phyloP scores from a whole-genome alignment of 139 green algal genomes.

The Pseudopediastrum boryanum region DNA sequence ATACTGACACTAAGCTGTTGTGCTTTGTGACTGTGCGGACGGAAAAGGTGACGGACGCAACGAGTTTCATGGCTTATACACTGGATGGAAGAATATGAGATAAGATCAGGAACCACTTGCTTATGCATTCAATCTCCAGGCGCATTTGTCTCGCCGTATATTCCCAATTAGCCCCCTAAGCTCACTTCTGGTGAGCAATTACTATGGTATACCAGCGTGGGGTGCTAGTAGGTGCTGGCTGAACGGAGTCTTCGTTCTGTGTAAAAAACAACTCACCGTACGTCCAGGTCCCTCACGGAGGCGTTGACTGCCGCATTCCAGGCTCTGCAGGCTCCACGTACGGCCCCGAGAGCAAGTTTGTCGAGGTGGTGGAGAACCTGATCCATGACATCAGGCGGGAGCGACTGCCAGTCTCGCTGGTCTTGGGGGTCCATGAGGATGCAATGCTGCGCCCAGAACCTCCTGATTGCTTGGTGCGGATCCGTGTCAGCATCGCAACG shows the following conservation, averaged over 20 bases:
- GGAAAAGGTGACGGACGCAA: neutral
- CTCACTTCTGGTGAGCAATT: neutral
- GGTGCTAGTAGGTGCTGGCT: neutral
- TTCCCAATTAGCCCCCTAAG: neutral
- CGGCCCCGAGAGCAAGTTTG: neutral
- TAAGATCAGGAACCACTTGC: neutral
- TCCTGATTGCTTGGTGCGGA: too few species aligned
- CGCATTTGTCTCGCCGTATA: neutral
- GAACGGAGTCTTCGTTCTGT: too few species aligned
- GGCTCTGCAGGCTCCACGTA: conserved; percentile 7
- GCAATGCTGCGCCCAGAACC: too few species aligned
- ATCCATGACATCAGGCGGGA: conserved; percentile 17
- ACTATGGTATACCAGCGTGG: neutral
- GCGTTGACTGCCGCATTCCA: conserved; percentile 19
- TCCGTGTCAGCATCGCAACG: too few species aligned
- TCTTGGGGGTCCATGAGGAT: too few species aligned
- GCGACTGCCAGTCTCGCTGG: conserved; percentile 9
- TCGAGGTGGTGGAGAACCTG: conserved; percentile 11
- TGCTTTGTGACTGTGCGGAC: neutral
- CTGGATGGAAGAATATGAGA: neutral
- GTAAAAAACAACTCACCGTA: conserved; percentile 18
- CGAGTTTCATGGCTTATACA: neutral
- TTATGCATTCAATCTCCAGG: neutral
- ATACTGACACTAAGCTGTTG: neutral
- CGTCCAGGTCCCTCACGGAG: conserved; percentile 4